A percentile compares a stretch with the other conserved stretches of the same genome.
Conservation (phyloP, 2,329 filamentous ascomycete species). For the Cadophora sp. region DNA sequence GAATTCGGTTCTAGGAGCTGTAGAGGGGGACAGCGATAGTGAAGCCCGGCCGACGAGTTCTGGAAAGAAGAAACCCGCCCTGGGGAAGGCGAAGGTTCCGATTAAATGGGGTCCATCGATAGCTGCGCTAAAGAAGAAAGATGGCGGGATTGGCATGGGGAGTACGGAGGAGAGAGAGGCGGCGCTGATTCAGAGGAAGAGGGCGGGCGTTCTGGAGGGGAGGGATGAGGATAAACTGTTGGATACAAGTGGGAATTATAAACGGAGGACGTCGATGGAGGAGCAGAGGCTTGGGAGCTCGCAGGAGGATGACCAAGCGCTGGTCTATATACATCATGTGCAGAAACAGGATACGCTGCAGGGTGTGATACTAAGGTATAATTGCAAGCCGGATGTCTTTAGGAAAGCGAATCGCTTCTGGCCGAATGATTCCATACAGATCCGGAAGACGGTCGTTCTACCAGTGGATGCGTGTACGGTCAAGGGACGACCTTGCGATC, state of each 20-base stretch:
- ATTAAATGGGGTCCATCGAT: conserved; percentile 43
- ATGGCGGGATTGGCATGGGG: conserved; percentile 56
- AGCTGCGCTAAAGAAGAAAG: conserved; percentile 25
- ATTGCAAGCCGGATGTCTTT: conserved; percentile 82
- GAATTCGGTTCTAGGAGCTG: conserved; percentile 44
- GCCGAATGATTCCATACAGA: conserved; percentile 91
- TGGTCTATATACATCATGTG: conserved; percentile 92
- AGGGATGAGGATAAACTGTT: conserved; percentile 66
- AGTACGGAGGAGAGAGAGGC: conserved; percentile 60
- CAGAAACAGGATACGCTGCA: conserved; percentile 85
- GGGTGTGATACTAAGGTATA: conserved; percentile 88
- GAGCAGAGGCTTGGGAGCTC: conserved; percentile 31
- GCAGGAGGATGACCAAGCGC: conserved; percentile 71
- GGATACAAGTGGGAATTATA: conserved; percentile 49
- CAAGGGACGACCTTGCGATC: conserved; percentile 74
- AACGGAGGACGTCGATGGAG: conserved; percentile 42
- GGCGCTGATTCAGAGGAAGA: conserved; percentile 61
- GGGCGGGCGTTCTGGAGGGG: conserved; percentile 65
- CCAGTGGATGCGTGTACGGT: conserved; percentile 90
- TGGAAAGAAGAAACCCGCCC: conserved; percentile 18
- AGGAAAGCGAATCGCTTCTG: conserved; percentile 91
- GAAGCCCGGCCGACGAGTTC: conserved; percentile 20
- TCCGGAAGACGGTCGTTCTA: conserved; percentile 79
- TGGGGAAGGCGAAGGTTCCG: conserved; percentile 30
- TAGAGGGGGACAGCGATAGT: conserved; percentile 23